Conservation (phyloP, 1,139 yeast species). For the Pneumocystis canis region DNA sequence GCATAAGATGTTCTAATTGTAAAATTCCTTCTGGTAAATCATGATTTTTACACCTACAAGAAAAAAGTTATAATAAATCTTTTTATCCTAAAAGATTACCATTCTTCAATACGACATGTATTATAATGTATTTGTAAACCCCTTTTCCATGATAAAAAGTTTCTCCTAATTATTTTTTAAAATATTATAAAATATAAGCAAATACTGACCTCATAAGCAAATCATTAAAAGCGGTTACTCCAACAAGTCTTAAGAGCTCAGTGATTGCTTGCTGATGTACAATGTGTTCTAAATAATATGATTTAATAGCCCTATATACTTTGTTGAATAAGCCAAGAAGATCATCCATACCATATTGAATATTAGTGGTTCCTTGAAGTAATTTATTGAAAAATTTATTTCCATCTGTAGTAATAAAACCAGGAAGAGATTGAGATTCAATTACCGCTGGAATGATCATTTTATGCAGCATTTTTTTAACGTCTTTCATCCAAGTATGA, state of each 20-base stretch:
- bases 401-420: conserved; percentile 80
- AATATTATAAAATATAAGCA: background rate
- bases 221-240: conserved; percentile 91
- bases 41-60: conserved; percentile 57
- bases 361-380: conserved; percentile 42
- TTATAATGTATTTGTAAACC: conserved; percentile 94
- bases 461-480: conserved; percentile 82
- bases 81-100: conserved; percentile 31
- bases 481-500: conserved; percentile 94
- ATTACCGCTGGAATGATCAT: conserved; percentile 90
- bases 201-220: conserved; percentile 58
- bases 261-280: conserved; percentile 75
- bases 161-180: conserved; percentile 27
- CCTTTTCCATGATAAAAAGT: conserved; percentile 92
- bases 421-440: conserved; percentile 87
- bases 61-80: background rate
- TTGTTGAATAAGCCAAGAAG: conserved; percentile 77
- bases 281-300: conserved; percentile 73
- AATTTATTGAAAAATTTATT: conserved; percentile 76
- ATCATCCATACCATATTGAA: conserved; percentile 87
- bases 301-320: conserved; percentile 87
- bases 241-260: conserved; percentile 74
- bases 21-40: conserved; percentile 83
- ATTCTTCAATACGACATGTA: conserved; percentile 90
- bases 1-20: conserved; percentile 74